phyloP scores from a whole-genome alignment of 2,329 filamentous ascomycete species.

The Aureobasidium sp. region DNA sequence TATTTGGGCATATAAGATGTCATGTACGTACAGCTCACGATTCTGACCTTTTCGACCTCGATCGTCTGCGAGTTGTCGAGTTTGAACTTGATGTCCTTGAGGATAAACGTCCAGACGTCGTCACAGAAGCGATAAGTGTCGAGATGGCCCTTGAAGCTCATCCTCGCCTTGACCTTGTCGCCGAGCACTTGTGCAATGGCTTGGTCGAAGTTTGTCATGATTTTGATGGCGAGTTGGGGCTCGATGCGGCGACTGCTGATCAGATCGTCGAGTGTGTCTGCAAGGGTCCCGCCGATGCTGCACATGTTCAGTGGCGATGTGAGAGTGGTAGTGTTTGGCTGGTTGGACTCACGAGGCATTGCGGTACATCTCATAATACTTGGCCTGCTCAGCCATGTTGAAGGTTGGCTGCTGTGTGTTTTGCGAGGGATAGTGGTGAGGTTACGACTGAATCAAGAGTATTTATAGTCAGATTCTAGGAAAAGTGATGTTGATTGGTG shows the following conservation, averaged over 20 bases:
- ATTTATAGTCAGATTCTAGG: neutral
- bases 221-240: constrained; percentile 97
- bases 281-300: constrained; percentile 90
- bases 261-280: constrained; percentile 93
- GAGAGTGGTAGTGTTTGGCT: constrained; percentile 18
- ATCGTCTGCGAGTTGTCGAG: constrained; percentile 72
- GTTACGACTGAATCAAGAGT: neutral
- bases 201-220: constrained; percentile 90
- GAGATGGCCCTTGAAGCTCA: constrained; percentile 70
- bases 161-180: constrained; percentile 82
- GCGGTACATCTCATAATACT: constrained; percentile 92
- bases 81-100: constrained; percentile 99
- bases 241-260: constrained; percentile 94
- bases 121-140: constrained; percentile 99
- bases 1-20: too few species aligned
- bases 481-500: neutral
- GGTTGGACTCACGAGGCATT: constrained; percentile 73
- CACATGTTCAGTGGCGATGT: constrained; percentile 19
- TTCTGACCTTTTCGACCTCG: constrained; percentile 89
- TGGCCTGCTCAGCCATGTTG: constrained; percentile 42
- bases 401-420: neutral
- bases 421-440: neutral
- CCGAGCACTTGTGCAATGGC: constrained; percentile 85
- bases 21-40: constrained; percentile 61
- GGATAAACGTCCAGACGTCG: constrained; percentile 98